Evolutionary conservation across 2,329 filamentous ascomycete genomes (phyloP), one percentile per base, ranked within the genome.

Genomic region (Lecanicillium sp.): DNA sequence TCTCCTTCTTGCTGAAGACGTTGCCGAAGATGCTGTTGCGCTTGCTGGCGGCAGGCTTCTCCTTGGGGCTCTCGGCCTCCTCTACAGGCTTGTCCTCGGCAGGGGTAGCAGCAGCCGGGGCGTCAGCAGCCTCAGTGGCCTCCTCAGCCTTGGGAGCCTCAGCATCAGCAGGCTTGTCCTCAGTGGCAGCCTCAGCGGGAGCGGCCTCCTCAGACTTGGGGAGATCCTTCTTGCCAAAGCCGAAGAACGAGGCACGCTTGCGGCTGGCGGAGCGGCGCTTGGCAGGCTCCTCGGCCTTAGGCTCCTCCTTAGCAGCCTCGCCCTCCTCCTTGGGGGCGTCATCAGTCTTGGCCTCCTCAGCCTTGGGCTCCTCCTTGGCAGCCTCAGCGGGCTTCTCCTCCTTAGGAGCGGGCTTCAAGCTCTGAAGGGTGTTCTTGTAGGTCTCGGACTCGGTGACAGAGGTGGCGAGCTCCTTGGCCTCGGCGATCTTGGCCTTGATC

Each of bases 361-460:
- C 69, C 60, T 75, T 69, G 33, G 59, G 57, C 49, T 77, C 73
- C 45, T 71, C 64, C 51, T 61, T 37, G 28, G 28, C 39, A 37
- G 19, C 39, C 41, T 43, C 41, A 17, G 33, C 25, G 33, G 37
- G 46, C 46, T 63, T 61, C 45, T 64, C 62, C 22, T 60, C 52
- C 49, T 64, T 61, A 41, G 58, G 54, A 47, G 61, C 56, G 28
- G 71, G 72, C 64, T 77, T 77, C 50, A 77, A 66, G 57, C 81
- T 82, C 68, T 88, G 84, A 15, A 92, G 66, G 49, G 85, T 80
- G 53, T 77, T 72, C 80, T 95, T 96, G 81, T 95, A 98, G 44
- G 78, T 77, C 65, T 95, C 88, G 53, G 80, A 82, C 64, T 81
- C 79, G 47, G 77, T 76, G 52, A 96, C 76, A 40, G 74, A 74